Evolutionary conservation across 331 rosid species (phyloP).

Genomic region (Malus hybrid): DNA sequence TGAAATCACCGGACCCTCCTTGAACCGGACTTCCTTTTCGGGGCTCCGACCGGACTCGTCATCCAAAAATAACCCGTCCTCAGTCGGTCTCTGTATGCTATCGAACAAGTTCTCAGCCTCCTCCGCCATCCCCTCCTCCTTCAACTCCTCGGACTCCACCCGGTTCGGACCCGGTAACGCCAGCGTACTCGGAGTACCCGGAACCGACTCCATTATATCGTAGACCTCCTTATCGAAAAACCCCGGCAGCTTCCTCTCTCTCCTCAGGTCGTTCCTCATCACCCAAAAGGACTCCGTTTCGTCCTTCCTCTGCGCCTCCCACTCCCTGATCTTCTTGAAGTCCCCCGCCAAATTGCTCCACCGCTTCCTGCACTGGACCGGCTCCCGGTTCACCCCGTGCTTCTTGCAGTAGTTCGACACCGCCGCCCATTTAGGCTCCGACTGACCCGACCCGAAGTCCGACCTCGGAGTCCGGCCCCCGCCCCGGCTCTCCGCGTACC

Average conservation of each 20-base stretch:
- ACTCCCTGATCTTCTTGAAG: slow-evolving; percentile 90
- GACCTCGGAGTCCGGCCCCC: slow-evolving; percentile 42
- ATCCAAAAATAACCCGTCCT: slow-evolving; percentile 82
- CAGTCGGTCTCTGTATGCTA: slow-evolving; percentile 53
- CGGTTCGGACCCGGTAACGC: slow-evolving; percentile 15
- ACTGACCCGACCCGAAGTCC: slow-evolving; percentile 52
- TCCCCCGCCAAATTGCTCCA: slow-evolving; percentile 99
- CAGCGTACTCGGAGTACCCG: slow-evolving; percentile 16
- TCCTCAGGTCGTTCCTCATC: slow-evolving; percentile 87
- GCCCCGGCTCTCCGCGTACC: slow-evolving; percentile 66
- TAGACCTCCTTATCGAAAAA: slow-evolving; percentile 86
- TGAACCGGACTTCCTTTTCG: slow-evolving; percentile 28
- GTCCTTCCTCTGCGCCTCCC: slow-evolving; percentile 70
- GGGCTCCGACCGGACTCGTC: slow-evolving; percentile 62
- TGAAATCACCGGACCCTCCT: slow-evolving; percentile 25
- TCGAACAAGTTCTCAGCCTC: slow-evolving; percentile 42
- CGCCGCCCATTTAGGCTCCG: slow-evolving; percentile 90
- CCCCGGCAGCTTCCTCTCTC: slow-evolving; percentile 86
- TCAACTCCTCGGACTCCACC: slow-evolving; percentile 9
- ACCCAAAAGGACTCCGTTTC: slow-evolving; percentile 92
- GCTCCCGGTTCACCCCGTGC: slow-evolving; percentile 92
- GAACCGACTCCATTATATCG: slow-evolving; percentile 71
- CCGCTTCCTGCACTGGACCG: slow-evolving; percentile 97
- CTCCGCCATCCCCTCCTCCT: slow-evolving; percentile 8
- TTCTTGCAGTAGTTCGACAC: slow-evolving; percentile 75